Conservation (phyloP, 768 basidiomycete species). For the Mrakia frigida region DNA sequence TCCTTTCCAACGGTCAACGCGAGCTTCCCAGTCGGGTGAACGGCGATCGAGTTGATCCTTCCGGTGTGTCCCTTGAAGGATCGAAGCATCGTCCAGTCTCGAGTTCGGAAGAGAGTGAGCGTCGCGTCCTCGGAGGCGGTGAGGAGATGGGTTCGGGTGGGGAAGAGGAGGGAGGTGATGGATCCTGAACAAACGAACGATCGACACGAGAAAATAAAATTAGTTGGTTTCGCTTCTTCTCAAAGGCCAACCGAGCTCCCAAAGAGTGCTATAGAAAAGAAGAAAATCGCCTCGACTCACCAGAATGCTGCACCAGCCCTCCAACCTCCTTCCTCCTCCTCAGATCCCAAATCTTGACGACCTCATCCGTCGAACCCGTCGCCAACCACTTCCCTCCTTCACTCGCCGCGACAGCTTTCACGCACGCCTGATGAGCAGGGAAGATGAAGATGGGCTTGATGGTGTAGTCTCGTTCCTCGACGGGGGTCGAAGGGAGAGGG, state of each 20-base stretch:
- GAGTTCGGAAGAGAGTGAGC: conserved; percentile 79
- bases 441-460: conserved; percentile 88
- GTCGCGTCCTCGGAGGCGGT: conserved; percentile 91
- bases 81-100: conserved; percentile 89
- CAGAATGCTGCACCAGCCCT: conserved; percentile 89
- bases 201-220: background rate
- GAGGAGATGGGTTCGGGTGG: conserved; percentile 80
- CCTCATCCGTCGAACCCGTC: conserved; percentile 91
- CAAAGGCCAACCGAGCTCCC: background rate
- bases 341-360: conserved; percentile 95
- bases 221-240: background rate
- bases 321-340: conserved; percentile 87
- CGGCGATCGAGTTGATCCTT: conserved; percentile 78
- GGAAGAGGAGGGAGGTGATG: conserved; percentile 80
- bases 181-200: conserved; percentile 59
- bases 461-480: conserved; percentile 36
- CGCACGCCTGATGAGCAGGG: conserved; percentile 89
- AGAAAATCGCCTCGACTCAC: conserved; percentile 47
- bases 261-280: background rate
- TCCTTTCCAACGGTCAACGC: conserved; percentile 89
- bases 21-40: conserved; percentile 89
- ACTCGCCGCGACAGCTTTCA: conserved; percentile 83
- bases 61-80: conserved; percentile 89
- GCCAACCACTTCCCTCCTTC: conserved; percentile 93
- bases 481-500: conserved; percentile 40